Evolutionary conservation across 805 yeast species (phyloP).

Genomic region (Ogataea populi-albae): DNA sequence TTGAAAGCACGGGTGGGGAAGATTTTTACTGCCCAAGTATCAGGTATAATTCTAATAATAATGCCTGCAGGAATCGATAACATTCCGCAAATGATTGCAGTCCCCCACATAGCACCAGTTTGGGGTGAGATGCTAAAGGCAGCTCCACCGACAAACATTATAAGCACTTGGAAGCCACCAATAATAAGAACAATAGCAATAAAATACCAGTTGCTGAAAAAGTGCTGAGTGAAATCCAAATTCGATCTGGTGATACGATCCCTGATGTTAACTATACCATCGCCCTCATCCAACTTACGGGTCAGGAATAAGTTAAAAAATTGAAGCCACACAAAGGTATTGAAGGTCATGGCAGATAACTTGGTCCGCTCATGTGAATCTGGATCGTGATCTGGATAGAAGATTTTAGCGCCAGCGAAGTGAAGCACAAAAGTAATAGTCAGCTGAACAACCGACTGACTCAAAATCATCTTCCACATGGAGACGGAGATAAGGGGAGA

Average conservation of each 20-base stretch:
- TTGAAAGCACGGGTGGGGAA: conserved; percentile 63
- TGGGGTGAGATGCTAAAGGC: conserved; percentile 83
- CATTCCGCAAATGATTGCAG: conserved; percentile 79
- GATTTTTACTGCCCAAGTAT: conserved; percentile 59
- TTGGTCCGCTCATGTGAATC: conserved; percentile 49
- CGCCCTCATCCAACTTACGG: conserved; percentile 86
- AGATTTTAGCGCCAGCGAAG: conserved; percentile 68
- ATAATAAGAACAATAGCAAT: conserved; percentile 67
- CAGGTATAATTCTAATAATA: conserved; percentile 78
- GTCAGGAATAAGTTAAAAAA: conserved; percentile 90
- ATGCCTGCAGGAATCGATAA: conserved; percentile 78
- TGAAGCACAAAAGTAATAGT: conserved; percentile 75
- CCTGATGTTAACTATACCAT: conserved; percentile 54
- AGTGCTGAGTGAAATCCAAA: conserved; percentile 78
- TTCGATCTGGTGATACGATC: conserved; percentile 61
- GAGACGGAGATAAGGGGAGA: conserved; percentile 80
- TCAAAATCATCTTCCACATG: conserved; percentile 98
- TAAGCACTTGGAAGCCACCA: conserved; percentile 79
- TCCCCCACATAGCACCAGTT: conserved; percentile 86
- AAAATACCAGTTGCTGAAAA: conserved; percentile 82
- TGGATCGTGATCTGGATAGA: conserved; percentile 37
- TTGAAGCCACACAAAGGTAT: conserved; percentile 97
- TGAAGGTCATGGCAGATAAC: conserved; percentile 84
- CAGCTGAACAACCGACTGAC: conserved; percentile 80
- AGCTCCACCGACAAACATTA: conserved; percentile 96